Evolutionary conservation across 495 filamentous ascomycete species (phyloP), one percentile per base, ranked within the genome.

Genomic region (Baudoinia panamericana): DNA sequence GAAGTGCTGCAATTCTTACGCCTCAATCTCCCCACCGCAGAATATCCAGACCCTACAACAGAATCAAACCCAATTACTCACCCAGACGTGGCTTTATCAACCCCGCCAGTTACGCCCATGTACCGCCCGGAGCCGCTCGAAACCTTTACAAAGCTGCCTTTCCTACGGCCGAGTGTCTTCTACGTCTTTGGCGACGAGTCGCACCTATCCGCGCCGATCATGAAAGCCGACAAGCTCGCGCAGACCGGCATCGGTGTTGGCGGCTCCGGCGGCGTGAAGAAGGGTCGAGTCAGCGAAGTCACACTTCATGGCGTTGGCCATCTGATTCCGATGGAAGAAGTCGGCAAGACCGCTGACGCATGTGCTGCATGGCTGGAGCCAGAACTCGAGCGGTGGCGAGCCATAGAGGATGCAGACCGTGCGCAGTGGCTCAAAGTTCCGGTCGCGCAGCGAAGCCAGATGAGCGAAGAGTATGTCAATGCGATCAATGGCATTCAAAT

Each of bases 171-270:
- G 0, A 77, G 75, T n/a, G 77, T 81, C 15, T 62, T 94, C 15
- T 97, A 85, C 61, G 63, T 95, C 32, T 85, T 87, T 56, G 88
- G 76, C 21, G 48, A 51, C 21, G 61, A 67, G 24, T 83, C 76
- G 8, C 57, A 72, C 5, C 66, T 94, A 47, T 80, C 73, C 18
- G 26, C 52, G 0, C 73, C 78, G 0, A 56, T 60, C 1, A 36
- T 59, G 7, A 64, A 71, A 25, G 55, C 66, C 21, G 45, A 65
- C 20, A 84, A 81, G 58, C 61, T 83, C 58, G 62, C 66, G n/a
- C 47, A 57, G 7, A 85, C 81, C 5, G 82, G 82, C 3, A 51
- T 60, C 0, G 81, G 77, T 0, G 39, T 65, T 2, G 78, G 79
- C n/a, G 82, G 82, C 2, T 78, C 69, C 54, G 82, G 82, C 1